phyloP scores from a whole-genome alignment of 768 basidiomycete genomes.

The Boletus insuetus region DNA sequence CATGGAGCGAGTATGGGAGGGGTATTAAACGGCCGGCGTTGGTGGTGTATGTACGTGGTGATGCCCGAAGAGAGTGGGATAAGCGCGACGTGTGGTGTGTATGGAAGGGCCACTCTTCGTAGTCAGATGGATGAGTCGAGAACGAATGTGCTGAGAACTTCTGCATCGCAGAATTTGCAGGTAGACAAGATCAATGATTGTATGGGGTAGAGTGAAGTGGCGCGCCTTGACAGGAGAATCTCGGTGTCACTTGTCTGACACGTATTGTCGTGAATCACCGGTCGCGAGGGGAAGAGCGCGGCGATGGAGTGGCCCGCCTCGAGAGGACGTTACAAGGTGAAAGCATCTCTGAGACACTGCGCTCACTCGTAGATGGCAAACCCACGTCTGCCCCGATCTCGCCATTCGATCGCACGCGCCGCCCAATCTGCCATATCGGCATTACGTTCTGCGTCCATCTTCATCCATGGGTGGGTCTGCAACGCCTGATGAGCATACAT shows the following conservation, averaged over 20 bases:
- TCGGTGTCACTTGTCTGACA: conserved; percentile 1
- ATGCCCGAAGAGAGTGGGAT: not conserved
- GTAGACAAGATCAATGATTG: not conserved
- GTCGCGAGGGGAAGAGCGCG: conserved; percentile 23
- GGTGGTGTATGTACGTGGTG: conserved; percentile 15
- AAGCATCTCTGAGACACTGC: not conserved
- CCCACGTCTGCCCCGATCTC: conserved; percentile 26
- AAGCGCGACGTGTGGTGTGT: not conserved
- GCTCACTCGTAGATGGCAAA: conserved; percentile 25
- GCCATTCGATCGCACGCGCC: conserved; percentile 43
- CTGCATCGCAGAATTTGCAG: not conserved
- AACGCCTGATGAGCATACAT: not conserved
- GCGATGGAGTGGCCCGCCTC: conserved; percentile 21
- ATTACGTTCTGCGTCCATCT: conserved; percentile 50
- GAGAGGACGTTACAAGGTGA: conserved; percentile 8
- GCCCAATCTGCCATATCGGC: conserved; percentile 92
- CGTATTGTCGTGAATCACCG: conserved; percentile 12
- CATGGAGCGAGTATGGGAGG: conserved; percentile 8
- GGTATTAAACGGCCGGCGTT: conserved; percentile 32
- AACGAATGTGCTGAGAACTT: not conserved
- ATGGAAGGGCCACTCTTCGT: not conserved
- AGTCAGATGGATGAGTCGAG: not conserved
- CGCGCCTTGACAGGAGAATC: not conserved
- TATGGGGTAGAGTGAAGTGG: not conserved
- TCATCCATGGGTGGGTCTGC: conserved; percentile 78